Evolutionary conservation across 768 basidiomycete species (phyloP), one percentile per base, ranked within the genome.

Genomic region (Psilocybe subaeruginosa): DNA sequence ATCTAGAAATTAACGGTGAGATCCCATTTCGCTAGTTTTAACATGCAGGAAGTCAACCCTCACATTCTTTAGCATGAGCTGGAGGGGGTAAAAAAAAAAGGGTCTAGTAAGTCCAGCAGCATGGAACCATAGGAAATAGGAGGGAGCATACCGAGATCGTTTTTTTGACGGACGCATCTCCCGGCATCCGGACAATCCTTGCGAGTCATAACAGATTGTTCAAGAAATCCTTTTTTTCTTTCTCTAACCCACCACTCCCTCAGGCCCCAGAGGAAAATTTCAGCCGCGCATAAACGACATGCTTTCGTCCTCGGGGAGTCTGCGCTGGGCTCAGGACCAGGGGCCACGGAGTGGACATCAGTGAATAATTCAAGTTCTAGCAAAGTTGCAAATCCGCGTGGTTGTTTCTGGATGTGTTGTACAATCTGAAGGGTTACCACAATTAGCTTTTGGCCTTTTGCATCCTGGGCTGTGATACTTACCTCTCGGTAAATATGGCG

Each of bases 241-340:
- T 93, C 91, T 53, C 88, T 78, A 35, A 93, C 75, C 91, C 92
- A 93, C 92, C 92, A 94, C 41, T 88, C 90, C 62, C 81, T 85
- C 47, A 93, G 69, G 9, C 92, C 92, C 79, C 86, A 91, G 2
- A 93, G 76, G 16, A 93, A 77, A 2, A 92, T 82, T 70, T 93
- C 91, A 0, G 86, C 80, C 1, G 92, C 89, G 69, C 92, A 94
- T 45, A 84, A 73, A 63, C 92, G 78, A 69, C 92, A 94, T 46
- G 88, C 84, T 51, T 78, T 82, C 49, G 72, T 80, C 23, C 88
- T 83, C n/a, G 89, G 84, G 2, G 83, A 80, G 27, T 79, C 78
- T 3, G 86, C 80, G 56, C 85, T 80, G 2, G 83, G 81, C 55
- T 90, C 88, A 7, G 75, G 69, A 4, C 84, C 85, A 8, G 83